Percentiles rank a stretch among this genome's conserved stretches.
Evolutionary conservation across 805 yeast genomes (phyloP).

Genomic region (Yamadazyma laniorum): DNA sequence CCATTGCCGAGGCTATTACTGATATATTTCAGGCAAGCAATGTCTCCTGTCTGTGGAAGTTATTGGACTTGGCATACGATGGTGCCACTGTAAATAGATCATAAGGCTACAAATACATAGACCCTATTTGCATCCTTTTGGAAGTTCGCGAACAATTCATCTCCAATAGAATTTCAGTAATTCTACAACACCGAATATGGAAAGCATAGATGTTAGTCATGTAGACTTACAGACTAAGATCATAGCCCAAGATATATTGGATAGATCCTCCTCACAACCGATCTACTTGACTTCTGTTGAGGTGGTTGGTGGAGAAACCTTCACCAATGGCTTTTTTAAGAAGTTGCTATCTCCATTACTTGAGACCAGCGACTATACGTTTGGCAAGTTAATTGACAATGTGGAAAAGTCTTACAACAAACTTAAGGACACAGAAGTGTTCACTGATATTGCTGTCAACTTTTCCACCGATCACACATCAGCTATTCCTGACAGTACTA

Average conservation of each 20-base stretch:
- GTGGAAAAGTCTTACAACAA: conserved; percentile 32
- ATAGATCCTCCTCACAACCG: conserved; percentile 32
- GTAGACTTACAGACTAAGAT: conserved; percentile 21
- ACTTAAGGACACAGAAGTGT: conserved; percentile 45
- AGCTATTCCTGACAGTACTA: conserved; percentile 21
- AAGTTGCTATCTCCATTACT: conserved; percentile 46
- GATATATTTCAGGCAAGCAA: conserved; percentile 61
- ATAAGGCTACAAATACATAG: not conserved
- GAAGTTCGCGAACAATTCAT: conserved; percentile 2
- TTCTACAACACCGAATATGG: conserved; percentile 6
- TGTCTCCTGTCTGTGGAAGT: conserved; percentile 77
- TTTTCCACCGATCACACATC: conserved; percentile 41
- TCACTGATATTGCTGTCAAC: conserved; percentile 37
- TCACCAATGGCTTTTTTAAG: conserved; percentile 45
- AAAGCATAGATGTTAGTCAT: conserved; percentile 6
- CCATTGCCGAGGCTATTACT: conserved; percentile 75
- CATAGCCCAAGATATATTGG: conserved; percentile 30
- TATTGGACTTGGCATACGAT: conserved; percentile 81
- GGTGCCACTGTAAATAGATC: conserved; percentile 53
- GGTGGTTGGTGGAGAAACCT: conserved; percentile 42
- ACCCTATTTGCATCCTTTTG: not conserved
- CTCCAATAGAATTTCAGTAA: conserved; percentile 4
- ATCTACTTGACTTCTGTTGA: conserved; percentile 36
- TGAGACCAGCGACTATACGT: conserved; percentile 40
- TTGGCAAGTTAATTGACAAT: conserved; percentile 38